Evolutionary conservation across 306 rosid genomes (phyloP), one percentile per base, ranked within the genome.

Genomic region (Vicia faba): DNA sequence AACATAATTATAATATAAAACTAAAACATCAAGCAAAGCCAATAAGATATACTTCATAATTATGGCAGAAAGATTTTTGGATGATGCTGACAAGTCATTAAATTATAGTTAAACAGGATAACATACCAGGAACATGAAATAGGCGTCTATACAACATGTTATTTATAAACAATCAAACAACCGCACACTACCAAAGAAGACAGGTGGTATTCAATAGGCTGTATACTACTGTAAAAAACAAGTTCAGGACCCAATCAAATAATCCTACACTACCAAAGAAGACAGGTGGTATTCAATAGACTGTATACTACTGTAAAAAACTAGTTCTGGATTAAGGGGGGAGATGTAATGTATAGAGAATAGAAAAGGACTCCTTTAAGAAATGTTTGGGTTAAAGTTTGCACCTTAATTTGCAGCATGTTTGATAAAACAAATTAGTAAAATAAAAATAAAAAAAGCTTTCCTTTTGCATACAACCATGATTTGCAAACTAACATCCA

Each of bases 1-100:
- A 66, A 71, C 61, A 82, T 57, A 12, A 70, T 61, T 23, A 73
- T 61, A 56, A 74, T 35, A 20, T 35, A 35, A 60, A 71, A 55
- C 31, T 55, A 50, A 73, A 81, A 11, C 46, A 74, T 61, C 69
- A 56, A 20, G 78, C 68, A 71, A 36, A 68, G 33, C 28, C 5
- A 74, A 53, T 73, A 35, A 55, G 9, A 26, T 43, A 28, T 23
- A 54, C 35, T 28, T 48, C 62, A 8, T 40, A n/a, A 43, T 16
- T 60, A 66, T 53, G 72, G 54, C 62, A 61, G 49, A 36, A 19
- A 65, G 8, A 60, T 55, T 43, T 53, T 11, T 29, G 61, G 70
- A 75, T 23, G 55, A 51, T 15, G 15, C 68, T 7, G 66, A 61
- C 51, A 54, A 20, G 36, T 28, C 44, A 69, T 45, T 66, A 13